phyloP scores from a whole-genome alignment of 2,329 filamentous ascomycete species.

The Lasiodiplodia sp. region DNA sequence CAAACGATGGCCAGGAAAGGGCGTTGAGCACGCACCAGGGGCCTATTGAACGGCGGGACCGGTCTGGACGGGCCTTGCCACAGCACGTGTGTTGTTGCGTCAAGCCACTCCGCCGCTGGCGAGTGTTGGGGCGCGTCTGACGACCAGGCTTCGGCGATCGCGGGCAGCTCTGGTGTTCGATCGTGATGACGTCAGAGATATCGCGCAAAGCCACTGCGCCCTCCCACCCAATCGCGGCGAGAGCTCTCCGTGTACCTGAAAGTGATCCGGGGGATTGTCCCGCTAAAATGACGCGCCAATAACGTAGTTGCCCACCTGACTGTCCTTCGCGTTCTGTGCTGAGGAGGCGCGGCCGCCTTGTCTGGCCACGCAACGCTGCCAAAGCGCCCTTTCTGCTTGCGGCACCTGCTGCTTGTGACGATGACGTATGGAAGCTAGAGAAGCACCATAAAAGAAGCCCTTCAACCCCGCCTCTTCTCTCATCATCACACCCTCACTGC shows the following conservation, averaged over 20 bases:
- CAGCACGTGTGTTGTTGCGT: conserved; percentile 18
- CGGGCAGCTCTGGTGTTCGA: background rate
- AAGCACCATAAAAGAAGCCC: conserved; percentile 19
- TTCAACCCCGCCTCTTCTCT: background rate
- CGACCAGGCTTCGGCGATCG: conserved; percentile 12
- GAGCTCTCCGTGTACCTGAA: conserved; percentile 11
- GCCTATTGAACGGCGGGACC: background rate
- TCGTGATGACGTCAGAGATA: conserved; percentile 12
- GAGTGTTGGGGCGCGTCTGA: background rate
- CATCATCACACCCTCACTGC: conserved; percentile 31
- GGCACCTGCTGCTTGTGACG: conserved; percentile 2
- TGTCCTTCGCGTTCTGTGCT: background rate
- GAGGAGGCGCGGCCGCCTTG: conserved; percentile 5
- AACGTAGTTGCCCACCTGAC: conserved; percentile 24
- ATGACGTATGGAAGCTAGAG: conserved; percentile 16
- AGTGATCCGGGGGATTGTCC: conserved; percentile 14
- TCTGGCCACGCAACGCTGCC: background rate
- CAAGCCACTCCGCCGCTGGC: conserved; percentile 11
- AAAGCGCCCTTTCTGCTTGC: conserved; percentile 14
- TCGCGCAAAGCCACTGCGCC: conserved; percentile 5
- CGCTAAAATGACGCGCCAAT: conserved; percentile 21
- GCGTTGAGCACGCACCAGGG: conserved; percentile 2
- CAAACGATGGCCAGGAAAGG: background rate
- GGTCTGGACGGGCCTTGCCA: conserved; percentile 13
- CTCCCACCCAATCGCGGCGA: conserved; percentile 1